A percentile compares a stretch with the other conserved stretches of the same genome.
These are phyloP conservation scores for Paramecium octaurelia DNA, from an alignment of 73 alveolate species.

Conservation along the genomic window DNA sequence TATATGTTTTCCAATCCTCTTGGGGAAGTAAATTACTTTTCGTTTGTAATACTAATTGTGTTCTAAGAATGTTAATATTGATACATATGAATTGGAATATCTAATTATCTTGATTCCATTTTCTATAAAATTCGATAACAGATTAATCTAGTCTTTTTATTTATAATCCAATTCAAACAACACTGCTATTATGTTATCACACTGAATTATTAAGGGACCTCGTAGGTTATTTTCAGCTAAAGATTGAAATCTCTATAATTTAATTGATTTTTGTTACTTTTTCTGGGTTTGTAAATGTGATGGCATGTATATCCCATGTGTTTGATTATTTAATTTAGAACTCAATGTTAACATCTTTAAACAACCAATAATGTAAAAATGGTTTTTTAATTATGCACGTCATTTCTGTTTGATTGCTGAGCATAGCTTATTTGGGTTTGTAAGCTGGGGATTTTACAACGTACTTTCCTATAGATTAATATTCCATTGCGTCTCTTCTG, in stretches of 20 bases:
- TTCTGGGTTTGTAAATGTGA: constrained; percentile 58
- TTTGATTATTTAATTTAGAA: background rate
- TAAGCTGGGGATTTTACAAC: constrained; percentile 55
- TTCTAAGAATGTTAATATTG: background rate
- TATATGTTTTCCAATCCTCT: background rate
- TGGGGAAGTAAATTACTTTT: background rate
- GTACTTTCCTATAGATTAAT: constrained; percentile 56
- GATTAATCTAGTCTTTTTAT: background rate
- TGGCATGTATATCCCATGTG: constrained; percentile 58
- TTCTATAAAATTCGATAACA: constrained; percentile 20
- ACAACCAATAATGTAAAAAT: constrained; percentile 56
- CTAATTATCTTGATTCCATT: constrained; percentile 17
- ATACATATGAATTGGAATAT: constrained; percentile 6
- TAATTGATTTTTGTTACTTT: background rate
- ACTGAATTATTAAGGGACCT: constrained; percentile 46
- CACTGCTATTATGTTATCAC: constrained; percentile 22
- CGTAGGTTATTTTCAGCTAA: constrained; percentile 15
- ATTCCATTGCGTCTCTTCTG: constrained; percentile 57
- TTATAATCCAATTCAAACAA: constrained; percentile 21
- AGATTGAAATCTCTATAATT: background rate
- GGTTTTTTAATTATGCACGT: constrained; percentile 46
- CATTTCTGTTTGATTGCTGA: background rate
- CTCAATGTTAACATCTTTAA: constrained; percentile 29
- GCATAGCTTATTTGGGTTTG: background rate
- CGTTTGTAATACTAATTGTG: constrained; percentile 8